These are phyloP conservation scores for Aureobasidium sp. DNA, from an alignment of 2,329 filamentous ascomycete species.

Conservation along the genomic window DNA sequence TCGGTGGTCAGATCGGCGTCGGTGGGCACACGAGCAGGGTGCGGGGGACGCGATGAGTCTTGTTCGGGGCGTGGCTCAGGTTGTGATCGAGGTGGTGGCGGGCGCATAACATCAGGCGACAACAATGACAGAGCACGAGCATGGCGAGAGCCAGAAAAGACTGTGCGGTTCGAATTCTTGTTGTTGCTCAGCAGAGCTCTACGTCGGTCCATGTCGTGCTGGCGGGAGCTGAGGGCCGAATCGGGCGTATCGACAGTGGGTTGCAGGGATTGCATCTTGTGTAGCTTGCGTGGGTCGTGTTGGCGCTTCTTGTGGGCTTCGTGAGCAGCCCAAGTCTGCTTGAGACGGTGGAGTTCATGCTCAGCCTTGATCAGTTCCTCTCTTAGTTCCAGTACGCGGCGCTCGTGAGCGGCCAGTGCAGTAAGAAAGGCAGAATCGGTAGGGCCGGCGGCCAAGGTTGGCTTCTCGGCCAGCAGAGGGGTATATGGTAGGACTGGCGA, in stretches of 20 bases:
- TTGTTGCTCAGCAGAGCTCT: conserved; percentile 54
- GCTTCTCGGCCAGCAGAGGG: conserved; percentile 19
- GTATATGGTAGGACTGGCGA: conserved; percentile 21
- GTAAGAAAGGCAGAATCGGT: conserved; percentile 58
- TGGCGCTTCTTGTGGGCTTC: conserved; percentile 66
- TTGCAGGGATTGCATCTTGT: conserved; percentile 50
- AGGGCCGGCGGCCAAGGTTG: conserved; percentile 42
- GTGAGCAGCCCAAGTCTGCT: conserved; percentile 72
- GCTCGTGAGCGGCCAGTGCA: conserved; percentile 84
- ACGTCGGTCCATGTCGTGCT: conserved; percentile 62
- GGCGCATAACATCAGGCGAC: conserved; percentile 45
- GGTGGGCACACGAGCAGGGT: conserved; percentile 7
- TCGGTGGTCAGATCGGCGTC: conserved; percentile 18
- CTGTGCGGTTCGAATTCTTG: conserved; percentile 42
- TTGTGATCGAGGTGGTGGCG: conserved; percentile 4
- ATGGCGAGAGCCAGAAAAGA: conserved; percentile 56
- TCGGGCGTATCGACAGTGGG: conserved; percentile 19
- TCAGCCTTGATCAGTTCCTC: conserved; percentile 87
- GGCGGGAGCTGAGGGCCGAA: conserved; percentile 13
- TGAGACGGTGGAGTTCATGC: conserved; percentile 63
- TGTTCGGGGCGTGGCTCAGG: neutral
- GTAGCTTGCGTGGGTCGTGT: conserved; percentile 53
- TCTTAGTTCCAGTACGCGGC: conserved; percentile 78
- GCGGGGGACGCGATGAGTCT: neutral
- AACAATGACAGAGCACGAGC: conserved; percentile 69